Evolutionary conservation across 345 rosid genomes (phyloP).

Genomic region (Murraya paniculata): DNA sequence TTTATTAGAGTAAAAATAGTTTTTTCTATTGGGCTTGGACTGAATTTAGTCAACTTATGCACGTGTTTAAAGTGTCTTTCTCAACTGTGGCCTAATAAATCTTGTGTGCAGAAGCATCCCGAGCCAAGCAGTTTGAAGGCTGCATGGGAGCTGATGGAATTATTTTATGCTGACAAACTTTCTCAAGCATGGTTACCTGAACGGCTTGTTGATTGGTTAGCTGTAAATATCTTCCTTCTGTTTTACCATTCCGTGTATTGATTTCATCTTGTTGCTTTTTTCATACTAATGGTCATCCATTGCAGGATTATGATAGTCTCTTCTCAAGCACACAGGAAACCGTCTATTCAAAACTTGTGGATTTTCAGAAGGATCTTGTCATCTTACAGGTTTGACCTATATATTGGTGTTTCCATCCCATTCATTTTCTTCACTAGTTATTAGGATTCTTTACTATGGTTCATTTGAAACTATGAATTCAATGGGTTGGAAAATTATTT

Average conservation of each 20-base stretch:
- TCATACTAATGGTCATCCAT: slow-evolving; percentile 9
- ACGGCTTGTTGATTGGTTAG: slow-evolving; percentile 83
- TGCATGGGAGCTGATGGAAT: slow-evolving; percentile 96
- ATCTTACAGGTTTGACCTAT: slow-evolving; percentile 59
- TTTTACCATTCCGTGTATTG: not conserved
- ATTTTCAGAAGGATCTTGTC: slow-evolving; percentile 68
- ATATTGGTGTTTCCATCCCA: not conserved
- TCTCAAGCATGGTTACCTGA: slow-evolving; percentile 84
- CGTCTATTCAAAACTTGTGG: slow-evolving; percentile 67
- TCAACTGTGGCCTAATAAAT: not conserved
- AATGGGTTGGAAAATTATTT: not conserved
- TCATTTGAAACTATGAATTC: not conserved
- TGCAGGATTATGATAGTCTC: slow-evolving; percentile 81
- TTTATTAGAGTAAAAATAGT: no score
- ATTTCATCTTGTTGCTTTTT: slow-evolving; percentile 3
- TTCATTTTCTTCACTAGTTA: not conserved
- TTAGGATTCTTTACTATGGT: not conserved
- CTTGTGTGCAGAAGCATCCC: slow-evolving; percentile 41
- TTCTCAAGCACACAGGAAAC: slow-evolving; percentile 55
- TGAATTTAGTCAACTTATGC: not conserved
- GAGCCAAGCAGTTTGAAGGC: slow-evolving; percentile 74
- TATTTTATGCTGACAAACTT: slow-evolving; percentile 71
- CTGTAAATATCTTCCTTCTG: slow-evolving; percentile 57
- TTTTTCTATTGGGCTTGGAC: not conserved
- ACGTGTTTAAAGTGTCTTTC: not conserved